phyloP scores from a whole-genome alignment of 306 rosid genomes.

The Adenanthera pavonina region DNA sequence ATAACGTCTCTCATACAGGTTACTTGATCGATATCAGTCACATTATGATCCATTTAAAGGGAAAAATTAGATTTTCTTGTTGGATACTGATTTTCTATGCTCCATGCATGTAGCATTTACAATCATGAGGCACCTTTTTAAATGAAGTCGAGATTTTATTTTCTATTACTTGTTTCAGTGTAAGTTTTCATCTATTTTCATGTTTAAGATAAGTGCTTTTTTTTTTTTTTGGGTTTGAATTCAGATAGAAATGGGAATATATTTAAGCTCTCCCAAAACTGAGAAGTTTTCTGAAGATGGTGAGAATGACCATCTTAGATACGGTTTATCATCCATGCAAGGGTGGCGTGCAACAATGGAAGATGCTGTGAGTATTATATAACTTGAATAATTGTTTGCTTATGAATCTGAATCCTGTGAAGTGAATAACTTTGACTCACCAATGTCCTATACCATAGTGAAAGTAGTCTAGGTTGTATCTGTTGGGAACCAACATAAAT shows the following conservation, averaged over 20 bases:
- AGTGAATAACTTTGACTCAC: slow-evolving; percentile 23
- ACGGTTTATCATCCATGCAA: slow-evolving; percentile 97
- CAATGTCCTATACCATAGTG: slow-evolving; percentile 18
- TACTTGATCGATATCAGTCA: neutral
- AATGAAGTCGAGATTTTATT: neutral
- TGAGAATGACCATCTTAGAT: slow-evolving; percentile 66
- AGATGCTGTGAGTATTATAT: slow-evolving; percentile 86
- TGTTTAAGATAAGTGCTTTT: slow-evolving; percentile 23
- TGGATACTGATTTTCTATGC: slow-evolving; percentile 17
- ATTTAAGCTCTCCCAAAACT: slow-evolving; percentile 94
- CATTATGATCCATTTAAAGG: neutral
- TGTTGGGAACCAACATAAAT: neutral
- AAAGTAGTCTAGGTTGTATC: slow-evolving; percentile 1
- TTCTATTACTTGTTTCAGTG: slow-evolving; percentile 1
- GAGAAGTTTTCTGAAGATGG: slow-evolving; percentile 95
- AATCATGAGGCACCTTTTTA: slow-evolving; percentile 13
- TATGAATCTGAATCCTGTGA: slow-evolving; percentile 17
- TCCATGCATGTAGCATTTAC: slow-evolving; percentile 14
- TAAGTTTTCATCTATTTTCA: slow-evolving; percentile 20
- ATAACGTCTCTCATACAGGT: neutral
- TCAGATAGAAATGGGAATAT: slow-evolving; percentile 75
- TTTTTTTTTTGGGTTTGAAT: neutral
- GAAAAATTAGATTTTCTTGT: slow-evolving; percentile 15
- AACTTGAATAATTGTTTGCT: slow-evolving; percentile 5
- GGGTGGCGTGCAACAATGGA: slow-evolving; percentile 99